Percentiles rank a stretch among this genome's conserved stretches.
Conservation (phyloP, 148 eudicot genomes). For the Camellia lanceoleosa region DNA sequence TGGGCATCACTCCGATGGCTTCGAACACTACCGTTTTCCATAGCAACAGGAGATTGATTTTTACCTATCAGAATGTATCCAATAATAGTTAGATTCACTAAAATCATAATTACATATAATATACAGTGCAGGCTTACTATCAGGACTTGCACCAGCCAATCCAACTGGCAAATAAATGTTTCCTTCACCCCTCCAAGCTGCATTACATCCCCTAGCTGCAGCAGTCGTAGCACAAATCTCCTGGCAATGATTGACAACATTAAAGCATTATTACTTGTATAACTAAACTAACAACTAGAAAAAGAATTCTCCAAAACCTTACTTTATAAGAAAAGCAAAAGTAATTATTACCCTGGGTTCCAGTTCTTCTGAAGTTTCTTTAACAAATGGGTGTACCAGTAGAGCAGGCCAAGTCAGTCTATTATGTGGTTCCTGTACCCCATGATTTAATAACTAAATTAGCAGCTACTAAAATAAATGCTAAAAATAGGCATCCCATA, state of each 20-base stretch:
- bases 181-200: conserved; percentile 48
- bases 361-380: conserved; percentile 49
- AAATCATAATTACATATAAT: conserved; percentile 10
- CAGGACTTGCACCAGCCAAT: conserved; percentile 39
- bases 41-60: conserved; percentile 28
- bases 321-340: not conserved
- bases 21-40: conserved; percentile 25
- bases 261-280: not conserved
- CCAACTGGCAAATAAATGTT: conserved; percentile 40
- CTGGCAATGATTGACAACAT: conserved; percentile 31
- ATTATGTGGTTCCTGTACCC: conserved; percentile 73
- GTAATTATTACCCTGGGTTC: conserved; percentile 41
- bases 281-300: not conserved
- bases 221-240: conserved; percentile 46
- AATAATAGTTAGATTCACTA: conserved; percentile 4
- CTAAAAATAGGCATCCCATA: not conserved
- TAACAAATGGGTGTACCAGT: conserved; percentile 89
- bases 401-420: conserved; percentile 94
- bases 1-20: conserved; percentile 32
- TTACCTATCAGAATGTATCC: conserved; percentile 29
- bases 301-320: not conserved
- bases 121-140: conserved; percentile 43
- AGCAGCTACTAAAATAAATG: conserved; percentile 13
- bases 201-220: conserved; percentile 42
- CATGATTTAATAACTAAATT: conserved; percentile 20